Percentiles rank a stretch among this genome's conserved stretches.
These are phyloP conservation scores for Carnegiea gigantea DNA, from an alignment of 179 eudicot genomes.

Conservation along the genomic window DNA sequence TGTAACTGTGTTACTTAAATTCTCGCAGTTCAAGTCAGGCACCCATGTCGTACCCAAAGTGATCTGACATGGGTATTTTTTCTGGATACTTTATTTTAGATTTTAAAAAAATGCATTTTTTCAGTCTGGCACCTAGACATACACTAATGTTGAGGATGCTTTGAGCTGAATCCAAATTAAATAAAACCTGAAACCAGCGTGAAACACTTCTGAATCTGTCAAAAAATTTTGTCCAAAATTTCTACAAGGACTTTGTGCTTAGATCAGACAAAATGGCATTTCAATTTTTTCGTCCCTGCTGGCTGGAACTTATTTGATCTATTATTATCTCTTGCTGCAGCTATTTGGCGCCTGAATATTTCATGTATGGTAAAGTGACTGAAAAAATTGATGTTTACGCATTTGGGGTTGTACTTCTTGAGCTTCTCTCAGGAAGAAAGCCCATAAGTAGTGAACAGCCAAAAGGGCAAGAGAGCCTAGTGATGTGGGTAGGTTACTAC, in stretches of 20 bases:
- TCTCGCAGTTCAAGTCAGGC: neutral
- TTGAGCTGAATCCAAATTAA: too few relatives aligned
- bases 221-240: constrained; percentile 1
- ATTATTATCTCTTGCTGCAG: constrained; percentile 38
- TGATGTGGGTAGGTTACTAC: constrained; percentile 73
- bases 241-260: neutral
- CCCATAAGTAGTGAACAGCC: constrained; percentile 66
- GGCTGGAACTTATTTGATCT: constrained; percentile 17
- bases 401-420: constrained; percentile 93
- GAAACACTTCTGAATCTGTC: neutral
- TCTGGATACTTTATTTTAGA: neutral
- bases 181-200: too few relatives aligned
- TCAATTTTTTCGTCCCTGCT: neutral
- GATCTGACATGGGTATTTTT: neutral
- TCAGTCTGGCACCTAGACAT: too few relatives aligned
- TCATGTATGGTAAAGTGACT: constrained; percentile 83
- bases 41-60: neutral
- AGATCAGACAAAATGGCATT: too few relatives aligned
- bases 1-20: neutral
- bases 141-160: too few relatives aligned
- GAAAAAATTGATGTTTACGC: constrained; percentile 90
- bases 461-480: constrained; percentile 84
- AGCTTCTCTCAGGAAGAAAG: constrained; percentile 88
- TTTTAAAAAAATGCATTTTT: neutral
- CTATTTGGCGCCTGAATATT: constrained; percentile 94